Evolutionary conservation across 768 basidiomycete species (phyloP).

Genomic region (Termitomyces sp.): DNA sequence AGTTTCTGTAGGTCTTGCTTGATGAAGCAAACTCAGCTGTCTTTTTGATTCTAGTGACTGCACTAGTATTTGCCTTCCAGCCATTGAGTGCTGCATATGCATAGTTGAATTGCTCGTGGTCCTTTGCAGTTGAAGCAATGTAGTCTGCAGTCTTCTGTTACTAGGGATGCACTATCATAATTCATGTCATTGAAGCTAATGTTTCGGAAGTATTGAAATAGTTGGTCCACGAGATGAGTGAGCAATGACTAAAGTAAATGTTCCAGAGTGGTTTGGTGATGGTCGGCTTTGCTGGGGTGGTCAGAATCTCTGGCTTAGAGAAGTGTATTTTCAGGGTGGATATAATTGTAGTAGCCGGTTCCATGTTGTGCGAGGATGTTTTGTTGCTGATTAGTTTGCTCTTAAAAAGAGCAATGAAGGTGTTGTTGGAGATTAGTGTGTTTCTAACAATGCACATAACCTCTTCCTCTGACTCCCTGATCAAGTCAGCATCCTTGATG

Average conservation of each 20-base stretch:
- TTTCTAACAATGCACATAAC: background rate
- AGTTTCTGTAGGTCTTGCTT: background rate
- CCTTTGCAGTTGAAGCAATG: background rate
- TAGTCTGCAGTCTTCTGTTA: too few relatives aligned
- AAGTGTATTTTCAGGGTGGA: too few relatives aligned
- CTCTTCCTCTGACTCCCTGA: background rate
- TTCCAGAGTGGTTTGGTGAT: too few relatives aligned
- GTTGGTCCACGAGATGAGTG: background rate
- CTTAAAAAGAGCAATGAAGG: background rate
- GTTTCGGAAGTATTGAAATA: background rate
- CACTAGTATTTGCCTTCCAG: background rate
- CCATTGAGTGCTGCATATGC: background rate
- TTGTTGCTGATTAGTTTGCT: background rate
- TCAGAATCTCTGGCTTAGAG: too few relatives aligned
- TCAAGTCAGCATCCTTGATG: background rate
- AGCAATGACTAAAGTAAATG: background rate
- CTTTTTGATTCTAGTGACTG: background rate
- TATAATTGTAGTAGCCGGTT: background rate
- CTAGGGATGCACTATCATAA: too few relatives aligned
- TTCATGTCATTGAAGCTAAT: too few relatives aligned
- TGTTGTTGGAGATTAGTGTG: fast-evolving
- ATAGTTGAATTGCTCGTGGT: background rate
- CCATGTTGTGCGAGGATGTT: background rate
- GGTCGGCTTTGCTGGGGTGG: too few relatives aligned
- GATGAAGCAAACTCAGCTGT: background rate